Evolutionary conservation across 208 protist genomes (phyloP), one percentile per base, ranked within the genome.

Genomic region (Wallacemonas sp.): DNA sequence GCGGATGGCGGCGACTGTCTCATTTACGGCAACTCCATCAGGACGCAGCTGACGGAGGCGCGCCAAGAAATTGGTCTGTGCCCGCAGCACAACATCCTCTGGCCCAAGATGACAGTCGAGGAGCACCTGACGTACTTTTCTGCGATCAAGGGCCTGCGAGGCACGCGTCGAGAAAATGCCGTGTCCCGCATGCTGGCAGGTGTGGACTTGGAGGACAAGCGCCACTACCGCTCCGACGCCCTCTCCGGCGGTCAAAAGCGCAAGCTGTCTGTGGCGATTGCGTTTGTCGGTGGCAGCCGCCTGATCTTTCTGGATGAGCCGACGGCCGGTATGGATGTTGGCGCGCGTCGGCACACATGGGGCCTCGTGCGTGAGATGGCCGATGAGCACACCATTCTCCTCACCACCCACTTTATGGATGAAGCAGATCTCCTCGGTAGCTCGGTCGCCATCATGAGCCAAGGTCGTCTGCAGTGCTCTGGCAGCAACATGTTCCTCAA

Each of bases 331-430:
- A 94, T 97, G 91, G 94, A 97, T 72, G 81, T 84, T 0, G 53
- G 46, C 6, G 81, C 88, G 0, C 82, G 91, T 1, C 84, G 89
- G n/a, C 79, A 85, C 68, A 84, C 91, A 39, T 97, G 94, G 94
- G 75, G 79, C 24, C 66, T 97, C 33, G 70, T 92, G 64, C 64
- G 79, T 0, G 30, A 65, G 17, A 81, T 86, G 69, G 67, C 68
- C 39, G 58, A 64, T 3, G 44, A 28, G 4, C 84, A 79, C 67
- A 95, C 78, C 6, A 91, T 94, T 36, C 30, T 93, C 15, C 65
- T 93, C 34, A 89, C 79, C 49, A 97, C 95, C 24, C 97, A 98
- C 72, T 97, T 86, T 72, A 98, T 99, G 97, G 97, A 99, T 65
- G 98, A 99, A 76, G 98, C 98, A 1, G 97, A 99, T 70, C 56